Evolutionary conservation across 1,284 basidiomycete genomes (phyloP).

Genomic region (Cystobasidium pallidum): DNA sequence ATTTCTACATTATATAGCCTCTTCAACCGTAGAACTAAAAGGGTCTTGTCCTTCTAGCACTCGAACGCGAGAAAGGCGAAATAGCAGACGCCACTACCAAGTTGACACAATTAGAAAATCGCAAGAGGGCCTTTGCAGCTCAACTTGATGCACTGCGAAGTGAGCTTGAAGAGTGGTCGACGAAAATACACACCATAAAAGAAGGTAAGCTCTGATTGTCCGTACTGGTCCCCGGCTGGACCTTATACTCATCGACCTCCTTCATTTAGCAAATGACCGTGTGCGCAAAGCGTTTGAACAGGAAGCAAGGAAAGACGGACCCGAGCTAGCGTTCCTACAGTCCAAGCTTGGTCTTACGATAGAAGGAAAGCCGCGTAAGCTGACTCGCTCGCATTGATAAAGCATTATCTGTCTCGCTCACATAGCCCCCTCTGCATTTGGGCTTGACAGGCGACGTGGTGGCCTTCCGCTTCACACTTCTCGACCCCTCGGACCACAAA

Average conservation of each 20-base stretch:
- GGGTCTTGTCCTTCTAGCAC: constrained; percentile 11
- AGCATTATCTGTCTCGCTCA: too few relatives aligned
- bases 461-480: constrained; percentile 51
- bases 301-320: constrained; percentile 50
- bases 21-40: neutral
- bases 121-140: constrained; percentile 45
- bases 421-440: too few relatives aligned
- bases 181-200: constrained; percentile 23
- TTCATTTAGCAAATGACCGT: constrained; percentile 46
- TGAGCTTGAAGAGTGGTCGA: constrained; percentile 45
- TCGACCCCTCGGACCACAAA: constrained; percentile 49
- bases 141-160: constrained; percentile 46
- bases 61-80: constrained; percentile 47
- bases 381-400: neutral
- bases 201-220: constrained; percentile 30
- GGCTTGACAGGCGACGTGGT: constrained; percentile 49
- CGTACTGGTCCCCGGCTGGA: too few relatives aligned
- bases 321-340: constrained; percentile 53
- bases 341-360: constrained; percentile 51
- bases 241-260: neutral
- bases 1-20: neutral
- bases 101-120: constrained; percentile 46
- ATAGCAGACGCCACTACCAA: constrained; percentile 46
- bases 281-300: constrained; percentile 46
- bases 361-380: constrained; percentile 49